Base-by-base conservation (phyloP, 2,329 filamentous ascomycete species). In the Pseudophaeomoniella oleicola region DNA sequence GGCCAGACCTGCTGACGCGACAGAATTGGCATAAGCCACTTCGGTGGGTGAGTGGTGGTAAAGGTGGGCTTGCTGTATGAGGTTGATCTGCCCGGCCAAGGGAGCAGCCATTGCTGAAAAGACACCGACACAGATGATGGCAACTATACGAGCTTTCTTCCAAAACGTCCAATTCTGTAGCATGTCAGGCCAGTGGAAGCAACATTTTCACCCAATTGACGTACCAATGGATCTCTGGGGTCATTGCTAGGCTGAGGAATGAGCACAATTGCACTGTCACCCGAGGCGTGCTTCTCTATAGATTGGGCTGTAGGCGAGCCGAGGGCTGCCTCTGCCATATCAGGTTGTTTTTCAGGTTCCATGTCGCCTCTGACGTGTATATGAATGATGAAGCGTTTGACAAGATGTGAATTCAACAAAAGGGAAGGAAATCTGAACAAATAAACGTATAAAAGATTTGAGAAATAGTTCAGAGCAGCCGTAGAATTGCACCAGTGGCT, bases 1-100 rank as follows among this genome's bases (percentile, higher is more conserved):
- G 4, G 54, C 55, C 37, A 60, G 48, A n/a, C 58, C 59, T 4
- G 58, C 57, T 31, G 58, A 49, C 10, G 55, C 55, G 4, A 58
- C 58, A 33, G 48, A 58, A 50, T 56, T 57, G 39, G 54, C 45
- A 46, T 56, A 56, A 3, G 52, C 46, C 22, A 54, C 46, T 18
- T 58, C 45, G 4, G 52, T 43, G 15, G 52, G 48, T 1, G 48
- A 48, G 38, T 56, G 54, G 37, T 47, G 37, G 36, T 60, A 60
- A 12, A 57, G 41, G 9, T 46, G 42, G 9, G 53, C 50, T 42
- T 60, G 57, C n/a, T 56, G 49, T 6, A 39, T 40, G 19, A 59
- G 45, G 30, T 56, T 54, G 11, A 58, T 45, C 42, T 60, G 57
- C 12, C 52, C 53, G 15, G 55, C 53, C 15, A 58, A 47, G 2